Base-by-base conservation (phyloP, 352 stramenopile genomes). In the Pythium rhizo-oryzae region DNA sequence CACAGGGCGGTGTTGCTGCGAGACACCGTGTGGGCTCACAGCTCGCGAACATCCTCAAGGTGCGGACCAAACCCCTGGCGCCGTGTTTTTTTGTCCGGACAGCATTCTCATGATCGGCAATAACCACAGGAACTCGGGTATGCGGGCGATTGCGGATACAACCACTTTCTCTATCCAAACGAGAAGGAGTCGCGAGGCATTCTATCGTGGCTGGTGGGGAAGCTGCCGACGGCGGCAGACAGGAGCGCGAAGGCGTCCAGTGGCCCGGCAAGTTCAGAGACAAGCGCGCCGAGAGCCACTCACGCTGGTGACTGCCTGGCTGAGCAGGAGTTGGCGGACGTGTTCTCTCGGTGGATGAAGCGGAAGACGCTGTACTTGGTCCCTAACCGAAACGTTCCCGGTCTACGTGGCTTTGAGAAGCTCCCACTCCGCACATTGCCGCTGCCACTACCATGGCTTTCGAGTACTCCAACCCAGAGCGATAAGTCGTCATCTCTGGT, bases 141-240 rank as follows among this genome's bases (percentile, higher is more conserved):
- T 66, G 77, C 75, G 21, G 85, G 87, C 18, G 88, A 97, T 55
- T 96, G 87, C 59, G 88, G 90, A 0, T 97, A 97, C 72, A 95
- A 96, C 62, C 81, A 95, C 69, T 92, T 97, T 51, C 66, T 97
- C 64, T 97, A 97, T 67, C 90, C 90, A 19, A 93, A 65, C 19
- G 90, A 94, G 72, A 89, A 89, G 59, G 84, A 94, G 52, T 93
- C 90, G 57, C 79, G 84, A 13, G 80, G 74, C 9, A 89, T 97
- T 50, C 68, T 97, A 39, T 87, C 85, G 41, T 97, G 84, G 84
- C 65, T 97, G 5, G 82, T 97, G 18, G 75, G 86, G 33, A 93
- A 92, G 59, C 46, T 97, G 11, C 87, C 89, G 28, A 44, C 30
- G 4, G 18, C 30, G 4, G 18, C 15, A 41, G 28, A 47, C 19